These are phyloP conservation scores for Calonectria henricotiae DNA, from an alignment of 2,329 filamentous ascomycete genomes.

Conservation along the genomic window DNA sequence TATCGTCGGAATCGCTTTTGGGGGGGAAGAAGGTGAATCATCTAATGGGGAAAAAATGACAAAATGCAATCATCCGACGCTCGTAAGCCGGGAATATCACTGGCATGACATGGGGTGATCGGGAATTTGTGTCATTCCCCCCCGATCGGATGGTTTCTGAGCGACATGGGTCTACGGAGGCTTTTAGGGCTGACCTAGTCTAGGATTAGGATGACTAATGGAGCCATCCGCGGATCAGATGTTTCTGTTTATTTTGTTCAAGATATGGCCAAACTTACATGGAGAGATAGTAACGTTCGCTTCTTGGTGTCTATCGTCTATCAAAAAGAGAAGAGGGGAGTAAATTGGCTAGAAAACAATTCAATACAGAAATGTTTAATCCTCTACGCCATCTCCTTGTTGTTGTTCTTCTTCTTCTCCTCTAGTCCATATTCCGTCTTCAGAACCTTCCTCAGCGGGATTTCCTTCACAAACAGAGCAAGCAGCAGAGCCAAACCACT, in stretches of 20 bases:
- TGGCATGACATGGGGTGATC: not conserved
- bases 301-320: not conserved
- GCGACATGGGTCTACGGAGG: not conserved
- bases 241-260: not conserved
- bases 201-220: not conserved
- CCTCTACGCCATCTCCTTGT: not conserved
- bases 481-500: constrained; percentile 44
- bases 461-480: constrained; percentile 49
- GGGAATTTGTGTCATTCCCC: not conserved
- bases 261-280: not conserved
- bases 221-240: not conserved
- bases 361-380: not conserved
- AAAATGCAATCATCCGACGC: not conserved
- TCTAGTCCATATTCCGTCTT: constrained; percentile 53
- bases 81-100: not conserved
- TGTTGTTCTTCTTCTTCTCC: constrained; percentile 19
- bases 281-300: not conserved
- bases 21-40: not conserved
- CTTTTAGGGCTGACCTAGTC: not conserved
- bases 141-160: constrained; percentile 7
- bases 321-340: not conserved
- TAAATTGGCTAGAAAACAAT: not conserved
- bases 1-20: not conserved
- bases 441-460: constrained; percentile 49
- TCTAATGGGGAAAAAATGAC: not conserved